Percentiles rank a stretch among this genome's conserved stretches.
These are phyloP conservation scores for Oryza rufipogon DNA, from an alignment of 176 grass and related monocot species.

Conservation along the genomic window DNA sequence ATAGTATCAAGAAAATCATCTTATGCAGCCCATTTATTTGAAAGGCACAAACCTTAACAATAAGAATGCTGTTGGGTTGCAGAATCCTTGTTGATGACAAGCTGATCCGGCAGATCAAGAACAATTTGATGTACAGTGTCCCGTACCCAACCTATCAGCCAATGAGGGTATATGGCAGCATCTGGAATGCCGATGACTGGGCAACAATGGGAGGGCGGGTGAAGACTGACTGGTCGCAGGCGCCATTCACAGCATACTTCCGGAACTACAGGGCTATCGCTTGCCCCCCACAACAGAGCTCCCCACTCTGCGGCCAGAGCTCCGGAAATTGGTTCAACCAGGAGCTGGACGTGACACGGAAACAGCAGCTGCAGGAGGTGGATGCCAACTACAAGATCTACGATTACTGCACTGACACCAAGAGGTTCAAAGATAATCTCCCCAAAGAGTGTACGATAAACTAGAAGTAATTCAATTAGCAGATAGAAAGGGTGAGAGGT, in stretches of 20 bases:
- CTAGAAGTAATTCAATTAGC: slow-evolving; percentile 32
- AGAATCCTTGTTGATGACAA: slow-evolving; percentile 72
- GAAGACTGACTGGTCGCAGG: slow-evolving; percentile 66
- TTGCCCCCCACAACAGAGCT: slow-evolving; percentile 25
- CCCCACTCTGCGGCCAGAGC: slow-evolving; percentile 29
- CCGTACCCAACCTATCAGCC: slow-evolving; percentile 52
- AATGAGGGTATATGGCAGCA: slow-evolving; percentile 63
- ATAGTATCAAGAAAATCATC: not conserved
- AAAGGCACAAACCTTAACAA: not conserved
- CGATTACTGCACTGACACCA: slow-evolving; percentile 63
- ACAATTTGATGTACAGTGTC: slow-evolving; percentile 36
- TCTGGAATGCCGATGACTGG: slow-evolving; percentile 75
- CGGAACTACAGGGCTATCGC: slow-evolving; percentile 55
- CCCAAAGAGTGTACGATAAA: slow-evolving; percentile 44
- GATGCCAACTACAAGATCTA: slow-evolving; percentile 58
- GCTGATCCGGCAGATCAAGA: slow-evolving; percentile 64
- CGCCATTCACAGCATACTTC: slow-evolving; percentile 65
- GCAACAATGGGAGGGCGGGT: slow-evolving; percentile 64
- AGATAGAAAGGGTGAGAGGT: slow-evolving; percentile 32
- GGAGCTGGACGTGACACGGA: slow-evolving; percentile 27
- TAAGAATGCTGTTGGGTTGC: slow-evolving; percentile 35
- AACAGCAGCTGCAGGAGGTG: slow-evolving; percentile 49
- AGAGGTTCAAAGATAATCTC: slow-evolving; percentile 39
- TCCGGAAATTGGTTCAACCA: slow-evolving; percentile 41
- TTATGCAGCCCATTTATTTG: slow-evolving; percentile 12